These are phyloP conservation scores for Zizania palustris DNA, from an alignment of 202 grass and related monocot species.

Conservation along the genomic window DNA sequence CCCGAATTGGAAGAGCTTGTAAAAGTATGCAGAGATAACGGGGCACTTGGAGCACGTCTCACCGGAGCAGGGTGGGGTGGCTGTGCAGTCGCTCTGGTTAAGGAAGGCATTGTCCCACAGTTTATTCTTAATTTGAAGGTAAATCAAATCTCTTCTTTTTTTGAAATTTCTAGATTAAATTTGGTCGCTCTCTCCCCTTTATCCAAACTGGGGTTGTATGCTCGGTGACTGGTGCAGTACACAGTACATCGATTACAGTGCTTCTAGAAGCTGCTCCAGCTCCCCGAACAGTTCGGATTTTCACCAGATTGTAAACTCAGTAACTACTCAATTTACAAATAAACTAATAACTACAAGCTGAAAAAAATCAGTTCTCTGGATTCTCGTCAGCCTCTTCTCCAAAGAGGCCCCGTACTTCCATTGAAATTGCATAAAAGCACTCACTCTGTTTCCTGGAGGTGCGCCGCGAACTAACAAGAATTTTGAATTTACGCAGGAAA, in stretches of 20 bases:
- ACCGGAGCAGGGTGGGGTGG: slow-evolving; percentile 98
- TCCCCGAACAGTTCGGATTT: no score
- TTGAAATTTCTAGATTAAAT: no score
- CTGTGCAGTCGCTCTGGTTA: slow-evolving; percentile 84
- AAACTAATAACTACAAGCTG: no score
- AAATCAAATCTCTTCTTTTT: slow-evolving; percentile 9
- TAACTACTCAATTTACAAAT: no score
- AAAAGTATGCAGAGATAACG: slow-evolving; percentile 77
- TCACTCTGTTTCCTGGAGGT: neutral
- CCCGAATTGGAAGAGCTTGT: slow-evolving; percentile 95
- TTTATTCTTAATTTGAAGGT: slow-evolving; percentile 98
- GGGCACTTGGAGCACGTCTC: slow-evolving; percentile 88
- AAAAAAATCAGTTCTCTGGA: no score
- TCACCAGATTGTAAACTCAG: no score
- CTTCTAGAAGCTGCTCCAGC: no score
- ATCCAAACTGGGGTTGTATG: neutral
- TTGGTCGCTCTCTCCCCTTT: no score
- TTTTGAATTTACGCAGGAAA: slow-evolving; percentile 52
- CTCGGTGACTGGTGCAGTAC: neutral
- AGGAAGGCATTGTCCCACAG: slow-evolving; percentile 80
- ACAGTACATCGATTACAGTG: no score
- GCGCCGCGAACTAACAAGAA: neutral
- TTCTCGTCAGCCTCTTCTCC: no score
- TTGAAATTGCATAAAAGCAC: neutral
- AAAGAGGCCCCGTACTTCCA: neutral